Evolutionary conservation across 495 filamentous ascomycete genomes (phyloP).

Genomic region (Pyrenula aspistea): DNA sequence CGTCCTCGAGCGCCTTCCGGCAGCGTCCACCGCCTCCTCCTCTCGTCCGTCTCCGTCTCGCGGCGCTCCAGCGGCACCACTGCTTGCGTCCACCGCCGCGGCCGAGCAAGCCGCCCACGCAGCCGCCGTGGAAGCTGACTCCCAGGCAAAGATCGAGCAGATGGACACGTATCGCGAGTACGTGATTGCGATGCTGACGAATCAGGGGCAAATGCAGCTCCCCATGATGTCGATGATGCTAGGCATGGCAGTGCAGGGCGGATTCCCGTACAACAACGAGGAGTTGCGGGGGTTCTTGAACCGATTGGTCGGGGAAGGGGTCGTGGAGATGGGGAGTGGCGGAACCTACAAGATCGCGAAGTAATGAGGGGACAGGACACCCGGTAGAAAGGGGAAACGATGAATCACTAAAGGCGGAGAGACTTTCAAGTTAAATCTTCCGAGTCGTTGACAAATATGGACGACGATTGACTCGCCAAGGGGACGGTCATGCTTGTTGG

Average conservation of each 20-base stretch:
- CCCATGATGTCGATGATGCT: conserved; percentile 85
- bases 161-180: conserved; percentile 80
- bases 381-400: conserved; percentile 7
- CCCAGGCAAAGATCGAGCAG: conserved; percentile 55
- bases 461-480: too few species aligned
- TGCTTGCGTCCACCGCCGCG: conserved; percentile 14
- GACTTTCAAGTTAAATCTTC: conserved; percentile 8
- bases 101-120: conserved; percentile 39
- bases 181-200: conserved; percentile 89
- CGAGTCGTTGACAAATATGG: conserved; percentile 3
- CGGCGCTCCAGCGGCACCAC: conserved; percentile 16
- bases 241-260: conserved; percentile 74
- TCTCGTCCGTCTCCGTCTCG: conserved; percentile 12
- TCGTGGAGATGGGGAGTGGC: conserved; percentile 55
- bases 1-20: conserved; percentile 52
- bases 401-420: conserved; percentile 10
- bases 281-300: conserved; percentile 65
- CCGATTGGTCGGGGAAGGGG: conserved; percentile 57
- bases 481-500: too few species aligned
- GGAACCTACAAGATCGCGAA: conserved; percentile 53
- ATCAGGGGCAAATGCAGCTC: conserved; percentile 68
- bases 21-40: conserved; percentile 17
- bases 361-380: conserved; percentile 16
- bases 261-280: conserved; percentile 72
- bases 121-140: conserved; percentile 29